Conservation (phyloP, 306 rosid genomes). For the Prunus mongolica region DNA sequence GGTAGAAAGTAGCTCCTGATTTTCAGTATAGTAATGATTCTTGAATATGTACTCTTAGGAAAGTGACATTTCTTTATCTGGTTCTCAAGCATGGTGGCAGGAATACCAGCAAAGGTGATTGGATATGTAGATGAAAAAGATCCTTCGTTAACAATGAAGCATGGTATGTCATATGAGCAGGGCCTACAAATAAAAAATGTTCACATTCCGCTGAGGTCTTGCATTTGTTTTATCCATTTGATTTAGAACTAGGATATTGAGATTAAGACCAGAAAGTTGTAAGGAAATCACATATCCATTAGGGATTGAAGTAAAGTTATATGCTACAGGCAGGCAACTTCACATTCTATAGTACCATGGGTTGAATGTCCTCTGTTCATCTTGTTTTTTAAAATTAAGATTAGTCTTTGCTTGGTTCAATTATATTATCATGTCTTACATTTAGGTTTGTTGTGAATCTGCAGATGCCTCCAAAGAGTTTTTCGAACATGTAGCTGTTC, state of each 20-base stretch:
- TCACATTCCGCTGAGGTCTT: background rate
- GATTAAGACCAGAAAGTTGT: background rate
- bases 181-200: background rate
- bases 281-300: background rate
- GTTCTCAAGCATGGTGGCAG: slow-evolving; percentile 74
- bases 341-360: background rate
- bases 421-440: background rate
- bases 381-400: background rate
- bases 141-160: slow-evolving; percentile 93
- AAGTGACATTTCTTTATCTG: slow-evolving; percentile 8
- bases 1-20: slow-evolving; percentile 38
- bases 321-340: background rate
- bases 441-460: slow-evolving; percentile 19
- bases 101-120: slow-evolving; percentile 77
- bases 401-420: background rate
- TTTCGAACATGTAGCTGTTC: slow-evolving; percentile 51
- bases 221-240: background rate
- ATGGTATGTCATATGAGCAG: slow-evolving; percentile 53
- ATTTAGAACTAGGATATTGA: background rate
- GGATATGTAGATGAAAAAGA: slow-evolving; percentile 58
- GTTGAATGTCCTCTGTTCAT: background rate
- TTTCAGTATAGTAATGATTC: background rate
- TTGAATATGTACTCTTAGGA: background rate
- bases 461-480: slow-evolving; percentile 84
- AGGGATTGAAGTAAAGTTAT: background rate